phyloP scores from a whole-genome alignment of 139 green algal genomes.

The Trebouxia sp. region DNA sequence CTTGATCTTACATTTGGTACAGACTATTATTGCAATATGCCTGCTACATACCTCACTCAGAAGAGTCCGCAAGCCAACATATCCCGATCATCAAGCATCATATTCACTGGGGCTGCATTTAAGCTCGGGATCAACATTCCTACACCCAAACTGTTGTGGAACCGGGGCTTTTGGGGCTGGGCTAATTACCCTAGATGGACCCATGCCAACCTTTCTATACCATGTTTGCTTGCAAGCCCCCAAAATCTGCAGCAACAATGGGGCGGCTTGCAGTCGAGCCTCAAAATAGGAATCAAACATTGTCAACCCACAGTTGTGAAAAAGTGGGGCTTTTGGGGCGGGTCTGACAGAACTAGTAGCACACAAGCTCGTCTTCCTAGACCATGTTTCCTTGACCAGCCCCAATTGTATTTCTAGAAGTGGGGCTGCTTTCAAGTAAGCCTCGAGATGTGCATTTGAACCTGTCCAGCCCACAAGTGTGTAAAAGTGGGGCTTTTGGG shows the following conservation, averaged over 20 bases:
- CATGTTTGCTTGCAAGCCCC: too few relatives aligned
- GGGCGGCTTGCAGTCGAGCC: conserved; percentile 18
- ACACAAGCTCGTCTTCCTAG: conserved; percentile 12
- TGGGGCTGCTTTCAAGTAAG: neutral
- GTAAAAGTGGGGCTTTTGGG: conserved; percentile 24
- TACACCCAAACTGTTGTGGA: conserved; percentile 21
- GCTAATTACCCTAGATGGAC: conserved; percentile 21
- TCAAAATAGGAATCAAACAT: conserved; percentile 19
- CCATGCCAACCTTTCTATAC: conserved; percentile 10
- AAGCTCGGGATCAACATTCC: conserved; percentile 20
- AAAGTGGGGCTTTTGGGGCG: conserved; percentile 12
- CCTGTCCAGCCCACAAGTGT: neutral
- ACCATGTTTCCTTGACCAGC: conserved; percentile 8
- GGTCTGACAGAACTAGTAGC: neutral
- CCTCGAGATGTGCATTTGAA: neutral
- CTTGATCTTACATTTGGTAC: conserved; percentile 23
- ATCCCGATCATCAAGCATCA: conserved; percentile 15
- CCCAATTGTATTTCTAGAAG: neutral
- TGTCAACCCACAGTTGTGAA: neutral
- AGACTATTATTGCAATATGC: conserved; percentile 22
- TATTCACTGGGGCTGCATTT: conserved; percentile 19
- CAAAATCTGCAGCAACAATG: conserved; percentile 18
- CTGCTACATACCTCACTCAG: conserved; percentile 12
- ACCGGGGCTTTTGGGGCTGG: conserved; percentile 20
- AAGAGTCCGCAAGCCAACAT: conserved; percentile 18